phyloP scores from a whole-genome alignment of 305 asterid genomes.

The Petunia hybrid region DNA sequence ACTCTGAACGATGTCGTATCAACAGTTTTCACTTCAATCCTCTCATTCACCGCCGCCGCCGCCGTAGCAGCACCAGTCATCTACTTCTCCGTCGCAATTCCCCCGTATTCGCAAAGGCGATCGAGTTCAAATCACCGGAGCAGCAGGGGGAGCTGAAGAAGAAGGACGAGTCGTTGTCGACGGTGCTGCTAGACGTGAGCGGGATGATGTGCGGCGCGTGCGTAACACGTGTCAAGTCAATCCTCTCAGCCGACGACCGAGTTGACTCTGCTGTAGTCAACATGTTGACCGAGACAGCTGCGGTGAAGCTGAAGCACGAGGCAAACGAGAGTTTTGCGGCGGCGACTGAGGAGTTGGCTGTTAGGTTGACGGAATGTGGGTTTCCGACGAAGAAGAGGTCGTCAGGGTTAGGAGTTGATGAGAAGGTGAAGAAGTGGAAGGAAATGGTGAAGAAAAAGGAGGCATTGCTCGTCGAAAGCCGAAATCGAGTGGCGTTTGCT shows the following conservation, averaged over 20 bases:
- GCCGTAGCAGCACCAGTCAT: neutral
- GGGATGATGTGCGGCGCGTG: conserved; percentile 99
- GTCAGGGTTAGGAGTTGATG: conserved; percentile 84
- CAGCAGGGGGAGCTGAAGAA: conserved; percentile 42
- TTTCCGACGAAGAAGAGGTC: conserved; percentile 80
- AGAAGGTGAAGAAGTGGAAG: conserved; percentile 91
- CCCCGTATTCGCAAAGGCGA: conserved; percentile 54
- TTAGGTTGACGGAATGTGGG: conserved; percentile 75
- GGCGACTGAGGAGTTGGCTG: conserved; percentile 65
- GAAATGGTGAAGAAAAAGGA: conserved; percentile 87
- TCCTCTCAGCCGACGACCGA: conserved; percentile 75
- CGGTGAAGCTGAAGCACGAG: conserved; percentile 68
- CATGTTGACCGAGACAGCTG: conserved; percentile 92
- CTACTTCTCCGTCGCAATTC: conserved; percentile 10
- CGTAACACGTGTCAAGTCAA: conserved; percentile 85
- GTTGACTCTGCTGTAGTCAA: conserved; percentile 91
- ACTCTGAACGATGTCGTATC: conserved; percentile 13
- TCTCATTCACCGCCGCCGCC: neutral
- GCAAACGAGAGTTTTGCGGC: conserved; percentile 51
- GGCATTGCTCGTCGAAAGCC: conserved; percentile 70
- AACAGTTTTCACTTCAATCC: conserved; percentile 16
- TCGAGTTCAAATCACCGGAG: conserved; percentile 48
- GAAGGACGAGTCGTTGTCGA: conserved; percentile 36
- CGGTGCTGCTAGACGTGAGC: conserved; percentile 75
- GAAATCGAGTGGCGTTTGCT: conserved; percentile 84